Conservation (phyloP, 352 stramenopile species). For the Chrysophaeum taylorii region DNA sequence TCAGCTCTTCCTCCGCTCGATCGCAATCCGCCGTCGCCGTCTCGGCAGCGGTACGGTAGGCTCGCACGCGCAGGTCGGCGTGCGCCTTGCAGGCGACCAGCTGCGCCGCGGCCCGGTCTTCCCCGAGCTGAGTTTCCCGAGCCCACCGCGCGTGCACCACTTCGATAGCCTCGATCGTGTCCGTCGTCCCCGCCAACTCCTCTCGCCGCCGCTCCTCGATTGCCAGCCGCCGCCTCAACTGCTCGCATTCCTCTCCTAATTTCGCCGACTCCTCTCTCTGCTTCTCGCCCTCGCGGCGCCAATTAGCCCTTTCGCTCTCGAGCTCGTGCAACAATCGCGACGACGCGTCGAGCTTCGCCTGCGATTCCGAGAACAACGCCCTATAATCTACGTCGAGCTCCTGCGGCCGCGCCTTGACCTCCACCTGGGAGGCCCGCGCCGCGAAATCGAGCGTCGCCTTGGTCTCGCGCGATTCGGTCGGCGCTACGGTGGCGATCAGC, state of each 20-base stretch:
- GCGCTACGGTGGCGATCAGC: neutral
- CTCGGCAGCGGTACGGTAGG: conserved; percentile 15
- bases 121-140: neutral
- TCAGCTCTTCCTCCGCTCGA: conserved; percentile 20
- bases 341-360: neutral
- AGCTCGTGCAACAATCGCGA: neutral
- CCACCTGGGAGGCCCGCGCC: neutral
- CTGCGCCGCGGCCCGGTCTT: neutral
- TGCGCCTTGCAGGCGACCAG: neutral
- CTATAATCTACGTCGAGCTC: neutral
- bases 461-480: neutral
- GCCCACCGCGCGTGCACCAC: neutral
- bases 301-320: no score
- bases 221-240: neutral
- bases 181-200: neutral
- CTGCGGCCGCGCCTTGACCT: neutral
- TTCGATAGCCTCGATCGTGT: neutral
- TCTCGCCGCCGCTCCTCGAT: neutral
- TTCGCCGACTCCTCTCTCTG: neutral
- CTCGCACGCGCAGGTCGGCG: conserved; percentile 18
- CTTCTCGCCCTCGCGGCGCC: conserved; percentile 13
- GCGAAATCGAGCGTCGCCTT: neutral
- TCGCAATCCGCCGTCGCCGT: conserved; percentile 17
- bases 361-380: neutral
- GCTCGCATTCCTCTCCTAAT: neutral